phyloP scores from a whole-genome alignment of 2,329 filamentous ascomycete genomes.

The Talaromyces sp. region DNA sequence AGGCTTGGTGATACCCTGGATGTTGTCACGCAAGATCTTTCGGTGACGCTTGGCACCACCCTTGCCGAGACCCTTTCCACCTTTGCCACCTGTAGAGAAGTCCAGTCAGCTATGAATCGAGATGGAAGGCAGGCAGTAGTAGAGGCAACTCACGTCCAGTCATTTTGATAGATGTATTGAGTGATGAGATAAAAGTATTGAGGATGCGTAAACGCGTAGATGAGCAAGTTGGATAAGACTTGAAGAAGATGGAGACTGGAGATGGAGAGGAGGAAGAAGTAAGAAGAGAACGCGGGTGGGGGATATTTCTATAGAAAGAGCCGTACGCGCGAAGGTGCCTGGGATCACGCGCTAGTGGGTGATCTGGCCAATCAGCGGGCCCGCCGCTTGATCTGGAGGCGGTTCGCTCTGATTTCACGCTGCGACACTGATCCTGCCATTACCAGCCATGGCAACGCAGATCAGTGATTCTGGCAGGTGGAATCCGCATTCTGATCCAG shows the following conservation, averaged over 20 bases:
- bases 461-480: slow-evolving; percentile 18
- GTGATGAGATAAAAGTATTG: slow-evolving; percentile 2
- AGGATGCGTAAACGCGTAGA: slow-evolving; percentile 4
- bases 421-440: slow-evolving; percentile 24
- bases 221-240: slow-evolving; percentile 13
- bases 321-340: slow-evolving; percentile 23
- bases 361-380: slow-evolving; percentile 33
- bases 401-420: slow-evolving; percentile 24
- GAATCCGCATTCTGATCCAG: slow-evolving; percentile 18
- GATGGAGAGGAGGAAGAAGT: slow-evolving; percentile 19
- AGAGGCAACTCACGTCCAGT: slow-evolving; percentile 52
- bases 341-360: slow-evolving; percentile 35
- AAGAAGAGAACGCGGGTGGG: slow-evolving; percentile 22
- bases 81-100: slow-evolving; percentile 69
- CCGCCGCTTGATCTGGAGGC: slow-evolving; percentile 26
- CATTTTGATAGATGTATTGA: slow-evolving; percentile 45
- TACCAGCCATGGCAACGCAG: slow-evolving; percentile 18
- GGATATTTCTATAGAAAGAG: slow-evolving; percentile 38
- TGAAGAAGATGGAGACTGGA: slow-evolving; percentile 21
- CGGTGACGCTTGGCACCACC: slow-evolving; percentile 98
- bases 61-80: slow-evolving; percentile 96
- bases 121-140: neutral
- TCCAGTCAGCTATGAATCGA: slow-evolving; percentile 14
- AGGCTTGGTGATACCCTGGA: slow-evolving; percentile 98
- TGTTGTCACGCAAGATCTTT: slow-evolving; percentile 99